Evolutionary conservation across 1,284 basidiomycete genomes (phyloP).

Genomic region (Laetiporus sulphureus): DNA sequence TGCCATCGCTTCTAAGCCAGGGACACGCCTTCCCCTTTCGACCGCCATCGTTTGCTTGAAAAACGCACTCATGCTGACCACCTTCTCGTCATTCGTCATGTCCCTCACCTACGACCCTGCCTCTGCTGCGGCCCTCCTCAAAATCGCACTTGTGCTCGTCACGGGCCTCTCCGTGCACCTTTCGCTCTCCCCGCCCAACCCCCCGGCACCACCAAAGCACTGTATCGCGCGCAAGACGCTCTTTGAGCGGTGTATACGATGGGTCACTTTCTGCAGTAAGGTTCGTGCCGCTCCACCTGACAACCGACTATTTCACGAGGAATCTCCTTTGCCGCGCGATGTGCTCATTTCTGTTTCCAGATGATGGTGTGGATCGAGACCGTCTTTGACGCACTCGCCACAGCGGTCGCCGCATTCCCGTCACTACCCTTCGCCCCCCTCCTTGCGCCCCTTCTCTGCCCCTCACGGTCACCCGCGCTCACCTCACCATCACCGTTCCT

Average conservation of each 20-base stretch:
- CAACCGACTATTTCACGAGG: background rate
- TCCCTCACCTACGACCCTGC: background rate
- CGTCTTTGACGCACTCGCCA: slow-evolving; percentile 19
- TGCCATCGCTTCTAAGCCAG: background rate
- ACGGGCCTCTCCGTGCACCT: slow-evolving; percentile 20
- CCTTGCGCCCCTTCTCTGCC: slow-evolving; percentile 11
- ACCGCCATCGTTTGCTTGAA: too few species aligned
- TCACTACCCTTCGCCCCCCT: slow-evolving; percentile 9
- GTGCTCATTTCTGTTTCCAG: slow-evolving; percentile 7
- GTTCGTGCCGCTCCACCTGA: slow-evolving; percentile 9
- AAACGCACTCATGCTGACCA: background rate
- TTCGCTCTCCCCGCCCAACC: slow-evolving; percentile 24
- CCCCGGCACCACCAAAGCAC: slow-evolving; percentile 19
- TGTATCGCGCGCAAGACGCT: slow-evolving; percentile 20
- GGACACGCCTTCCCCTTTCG: background rate
- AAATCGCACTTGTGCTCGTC: slow-evolving; percentile 18
- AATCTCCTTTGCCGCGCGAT: background rate
- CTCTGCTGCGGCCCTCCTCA: slow-evolving; percentile 8
- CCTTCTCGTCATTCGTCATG: background rate
- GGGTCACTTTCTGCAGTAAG: slow-evolving; percentile 27
- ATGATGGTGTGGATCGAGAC: slow-evolving; percentile 22
- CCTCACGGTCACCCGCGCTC: background rate
- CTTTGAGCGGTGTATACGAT: slow-evolving; percentile 24
- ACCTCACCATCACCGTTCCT: slow-evolving; percentile 12
- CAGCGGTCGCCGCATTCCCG: slow-evolving; percentile 15